phyloP scores from a whole-genome alignment of 768 basidiomycete species.

The Tylopilus balloui region DNA sequence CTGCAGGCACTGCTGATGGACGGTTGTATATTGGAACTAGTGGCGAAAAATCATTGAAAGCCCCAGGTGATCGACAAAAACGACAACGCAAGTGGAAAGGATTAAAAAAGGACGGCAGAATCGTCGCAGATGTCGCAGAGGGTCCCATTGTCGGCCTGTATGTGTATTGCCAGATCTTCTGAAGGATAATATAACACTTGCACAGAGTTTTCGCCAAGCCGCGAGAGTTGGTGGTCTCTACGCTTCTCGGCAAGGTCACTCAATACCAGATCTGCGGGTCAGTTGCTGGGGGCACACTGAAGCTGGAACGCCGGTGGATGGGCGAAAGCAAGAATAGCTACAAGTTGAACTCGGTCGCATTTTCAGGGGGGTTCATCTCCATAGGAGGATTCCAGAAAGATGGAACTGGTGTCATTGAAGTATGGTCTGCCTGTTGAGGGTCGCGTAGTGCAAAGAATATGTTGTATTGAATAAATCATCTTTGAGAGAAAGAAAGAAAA shows the following conservation, averaged over 20 bases:
- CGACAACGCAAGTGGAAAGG: constrained; percentile 71
- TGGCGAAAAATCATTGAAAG: constrained; percentile 46
- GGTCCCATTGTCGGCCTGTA: constrained; percentile 75
- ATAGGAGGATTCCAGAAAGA: constrained; percentile 59
- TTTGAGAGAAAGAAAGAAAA: background rate
- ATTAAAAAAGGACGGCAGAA: constrained; percentile 43
- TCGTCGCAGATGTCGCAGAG: constrained; percentile 52
- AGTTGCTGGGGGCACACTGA: constrained; percentile 34
- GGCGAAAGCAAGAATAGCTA: constrained; percentile 38
- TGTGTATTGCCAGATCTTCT: constrained; percentile 16
- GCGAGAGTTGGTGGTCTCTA: constrained; percentile 48
- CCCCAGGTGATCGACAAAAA: constrained; percentile 40
- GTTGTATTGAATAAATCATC: background rate
- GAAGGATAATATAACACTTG: background rate
- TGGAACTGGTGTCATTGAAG: constrained; percentile 60
- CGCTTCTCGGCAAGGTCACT: constrained; percentile 55
- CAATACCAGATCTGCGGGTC: constrained; percentile 45
- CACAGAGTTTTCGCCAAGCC: constrained; percentile 48
- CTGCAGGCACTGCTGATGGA: constrained; percentile 74
- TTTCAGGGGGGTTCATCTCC: constrained; percentile 43
- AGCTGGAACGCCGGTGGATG: constrained; percentile 45
- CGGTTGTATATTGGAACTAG: constrained; percentile 65
- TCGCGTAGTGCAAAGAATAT: background rate
- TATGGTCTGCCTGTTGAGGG: constrained; percentile 40
- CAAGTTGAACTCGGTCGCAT: constrained; percentile 65